Base-by-base conservation (phyloP, 768 basidiomycete species). In the Lepiota venenata region DNA sequence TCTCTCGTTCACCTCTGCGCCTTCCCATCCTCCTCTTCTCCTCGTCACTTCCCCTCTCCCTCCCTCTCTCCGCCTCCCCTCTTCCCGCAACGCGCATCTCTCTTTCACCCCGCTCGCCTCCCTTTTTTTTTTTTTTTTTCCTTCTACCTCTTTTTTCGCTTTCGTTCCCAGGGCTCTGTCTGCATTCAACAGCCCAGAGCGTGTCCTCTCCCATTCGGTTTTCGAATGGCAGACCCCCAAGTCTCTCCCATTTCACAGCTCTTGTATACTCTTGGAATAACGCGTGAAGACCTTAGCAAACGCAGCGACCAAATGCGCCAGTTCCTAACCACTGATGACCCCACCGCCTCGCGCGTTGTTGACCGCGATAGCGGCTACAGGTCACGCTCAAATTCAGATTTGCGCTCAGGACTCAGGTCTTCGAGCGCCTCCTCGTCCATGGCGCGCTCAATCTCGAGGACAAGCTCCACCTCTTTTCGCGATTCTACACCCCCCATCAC, bases 291-390 rank as follows among this genome's bases (percentile, higher is more conserved):
- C 70, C 73, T 91, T 53, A 66, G 75, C 61, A 77, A 80, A 64
- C 86, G 82, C 64, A 88, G 84, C 62, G 79, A 85, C 71, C 81
- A 89, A 66, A 91, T 91, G 88, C 85, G 88, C 49, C 82, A 83
- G 61, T 90, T 88, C 73, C 76, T 89, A 60, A 84, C 81, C 32
- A 69, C 81, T 27, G 78, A 83, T 63, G 72, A 73, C 62, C 64
- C 71, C 49, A 65, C 67, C 52, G 66, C 77, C 69, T 68, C 76
- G 68, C 77, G 78, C 70, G 74, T 74, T 63, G 58, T 72, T 60
- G 70, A 70, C 55, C 67, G 65, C 58, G 70, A 71, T 61, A 62
- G 55, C 47, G 55, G 69, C 62, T 63, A 65, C 56, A 65, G 64
- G 57, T 54, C 71, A 60, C 69, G 68, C 56, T 71, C 65, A 61